Evolutionary conservation across 345 rosid genomes (phyloP).

Genomic region (Brassica incana): DNA sequence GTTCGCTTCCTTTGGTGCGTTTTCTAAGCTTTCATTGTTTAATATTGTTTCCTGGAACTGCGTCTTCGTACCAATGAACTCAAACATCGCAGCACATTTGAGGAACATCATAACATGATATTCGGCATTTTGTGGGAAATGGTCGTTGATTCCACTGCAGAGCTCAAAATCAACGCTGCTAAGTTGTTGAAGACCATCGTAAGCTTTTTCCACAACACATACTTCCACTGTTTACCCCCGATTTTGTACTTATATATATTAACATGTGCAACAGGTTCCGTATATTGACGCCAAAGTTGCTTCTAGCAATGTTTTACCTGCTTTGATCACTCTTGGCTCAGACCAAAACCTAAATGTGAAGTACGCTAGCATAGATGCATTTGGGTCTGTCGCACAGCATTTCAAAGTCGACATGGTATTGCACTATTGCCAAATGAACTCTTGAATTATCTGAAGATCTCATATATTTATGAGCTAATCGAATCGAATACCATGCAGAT

Average conservation of each 20-base stretch:
- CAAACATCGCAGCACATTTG: slow-evolving; percentile 66
- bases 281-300: slow-evolving; percentile 79
- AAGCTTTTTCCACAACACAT: slow-evolving; percentile 41
- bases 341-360: slow-evolving; percentile 88
- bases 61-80: slow-evolving; percentile 28
- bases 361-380: slow-evolving; percentile 94
- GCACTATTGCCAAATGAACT: background rate
- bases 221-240: slow-evolving; percentile 9
- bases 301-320: slow-evolving; percentile 82
- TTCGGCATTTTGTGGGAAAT: slow-evolving; percentile 92
- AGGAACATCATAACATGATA: slow-evolving; percentile 78
- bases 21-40: slow-evolving; percentile 4
- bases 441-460: background rate
- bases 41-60: slow-evolving; percentile 19
- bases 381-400: slow-evolving; percentile 95
- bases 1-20: slow-evolving; percentile 94
- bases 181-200: slow-evolving; percentile 78
- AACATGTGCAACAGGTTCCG: slow-evolving; percentile 58
- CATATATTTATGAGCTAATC: slow-evolving; percentile 17
- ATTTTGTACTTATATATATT: background rate
- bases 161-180: slow-evolving; percentile 81
- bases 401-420: slow-evolving; percentile 86
- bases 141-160: slow-evolving; percentile 80
- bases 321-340: slow-evolving; percentile 92
- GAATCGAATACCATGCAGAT: slow-evolving; percentile 54